phyloP scores from a whole-genome alignment of 768 basidiomycete species.

The Lepiota subincarnata region DNA sequence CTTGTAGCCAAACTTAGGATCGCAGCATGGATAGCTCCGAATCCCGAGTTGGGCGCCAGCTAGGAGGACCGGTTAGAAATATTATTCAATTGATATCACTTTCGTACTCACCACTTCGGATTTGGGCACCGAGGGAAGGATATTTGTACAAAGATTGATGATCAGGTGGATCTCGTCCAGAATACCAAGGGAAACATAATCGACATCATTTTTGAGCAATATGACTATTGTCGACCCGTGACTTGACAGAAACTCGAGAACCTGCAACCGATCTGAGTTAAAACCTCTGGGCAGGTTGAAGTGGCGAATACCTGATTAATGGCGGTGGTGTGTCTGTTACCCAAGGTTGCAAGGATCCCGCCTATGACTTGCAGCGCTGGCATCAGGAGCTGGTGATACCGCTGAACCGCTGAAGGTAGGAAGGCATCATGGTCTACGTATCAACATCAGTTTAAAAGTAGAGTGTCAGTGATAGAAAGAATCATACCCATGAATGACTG shows the following conservation, averaged over 20 bases:
- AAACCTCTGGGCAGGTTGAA: background rate
- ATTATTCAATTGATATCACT: background rate
- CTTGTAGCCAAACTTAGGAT: constrained; percentile 72
- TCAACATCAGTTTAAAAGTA: background rate
- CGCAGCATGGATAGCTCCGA: constrained; percentile 81
- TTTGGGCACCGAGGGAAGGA: constrained; percentile 69
- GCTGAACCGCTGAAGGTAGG: constrained; percentile 79
- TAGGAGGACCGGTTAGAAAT: constrained; percentile 17
- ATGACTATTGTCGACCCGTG: constrained; percentile 85
- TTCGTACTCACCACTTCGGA: constrained; percentile 67
- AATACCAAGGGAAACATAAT: constrained; percentile 56
- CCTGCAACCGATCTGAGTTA: constrained; percentile 36
- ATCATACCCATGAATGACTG: constrained; percentile 71
- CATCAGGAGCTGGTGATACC: constrained; percentile 89
- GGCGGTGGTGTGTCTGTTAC: constrained; percentile 61
- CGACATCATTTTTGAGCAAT: constrained; percentile 71
- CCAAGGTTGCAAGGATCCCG: constrained; percentile 74
- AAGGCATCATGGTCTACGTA: constrained; percentile 75
- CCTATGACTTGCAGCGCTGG: constrained; percentile 81
- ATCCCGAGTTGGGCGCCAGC: constrained; percentile 68
- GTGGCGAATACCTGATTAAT: constrained; percentile 55
- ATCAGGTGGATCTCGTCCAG: constrained; percentile 81
- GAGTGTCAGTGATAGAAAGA: background rate
- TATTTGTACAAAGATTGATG: constrained; percentile 62
- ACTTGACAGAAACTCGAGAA: constrained; percentile 72